These are phyloP conservation scores for Cladosporium colombiae DNA, from an alignment of 2,329 filamentous ascomycete genomes.

Conservation along the genomic window DNA sequence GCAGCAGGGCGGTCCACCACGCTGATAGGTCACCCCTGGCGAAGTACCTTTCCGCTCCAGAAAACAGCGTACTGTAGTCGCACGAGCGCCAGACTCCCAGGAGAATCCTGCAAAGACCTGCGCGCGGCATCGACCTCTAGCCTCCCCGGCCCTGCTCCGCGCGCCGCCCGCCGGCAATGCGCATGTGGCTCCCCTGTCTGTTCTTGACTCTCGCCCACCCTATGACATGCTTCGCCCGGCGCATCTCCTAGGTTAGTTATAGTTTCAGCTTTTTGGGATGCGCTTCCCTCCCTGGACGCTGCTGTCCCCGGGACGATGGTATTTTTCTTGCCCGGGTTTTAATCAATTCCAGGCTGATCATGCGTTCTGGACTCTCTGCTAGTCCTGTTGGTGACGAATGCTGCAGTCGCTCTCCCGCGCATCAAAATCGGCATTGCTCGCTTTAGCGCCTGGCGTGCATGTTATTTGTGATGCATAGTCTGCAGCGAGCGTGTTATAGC, in stretches of 20 bases:
- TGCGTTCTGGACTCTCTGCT: slow-evolving; percentile 3
- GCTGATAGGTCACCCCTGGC: not conserved
- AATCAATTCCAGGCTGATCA: slow-evolving; percentile 2
- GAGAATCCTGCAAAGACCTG: slow-evolving; percentile 19
- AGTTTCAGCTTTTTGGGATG: not conserved
- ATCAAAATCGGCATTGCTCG: slow-evolving; percentile 1
- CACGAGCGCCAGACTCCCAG: not conserved
- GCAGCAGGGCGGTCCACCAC: not conserved
- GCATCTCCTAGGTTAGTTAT: not conserved
- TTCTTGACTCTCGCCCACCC: not conserved
- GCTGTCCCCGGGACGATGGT: slow-evolving; percentile 9
- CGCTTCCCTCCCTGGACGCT: not conserved
- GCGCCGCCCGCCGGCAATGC: not conserved
- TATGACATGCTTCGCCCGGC: not conserved
- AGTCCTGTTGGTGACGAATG: not conserved
- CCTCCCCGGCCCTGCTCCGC: slow-evolving; percentile 9
- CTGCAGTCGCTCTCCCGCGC: not conserved
- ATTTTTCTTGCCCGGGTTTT: not conserved
- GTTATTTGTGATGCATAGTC: slow-evolving; percentile 5
- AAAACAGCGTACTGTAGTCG: not conserved
- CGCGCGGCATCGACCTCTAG: slow-evolving; percentile 14
- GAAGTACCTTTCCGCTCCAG: not conserved
- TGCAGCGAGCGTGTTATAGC: slow-evolving; percentile 2
- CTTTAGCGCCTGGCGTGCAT: not conserved
- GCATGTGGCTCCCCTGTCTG: slow-evolving; percentile 14